These are phyloP conservation scores for Halenospora varia DNA, from an alignment of 495 filamentous ascomycete species.

Conservation along the genomic window DNA sequence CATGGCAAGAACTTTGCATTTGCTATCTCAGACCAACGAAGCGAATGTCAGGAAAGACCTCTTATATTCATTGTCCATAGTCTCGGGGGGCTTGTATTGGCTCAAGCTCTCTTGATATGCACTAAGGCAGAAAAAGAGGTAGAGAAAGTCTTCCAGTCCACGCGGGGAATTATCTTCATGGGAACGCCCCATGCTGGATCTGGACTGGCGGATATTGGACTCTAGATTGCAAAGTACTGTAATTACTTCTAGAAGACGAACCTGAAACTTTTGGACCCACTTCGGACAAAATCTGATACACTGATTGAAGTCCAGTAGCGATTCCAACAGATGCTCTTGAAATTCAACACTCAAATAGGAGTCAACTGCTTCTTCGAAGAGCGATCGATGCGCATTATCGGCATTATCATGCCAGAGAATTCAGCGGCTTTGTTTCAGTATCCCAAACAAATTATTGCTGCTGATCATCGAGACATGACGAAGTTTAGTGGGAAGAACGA, in stretches of 20 bases:
- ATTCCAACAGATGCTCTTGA: slow-evolving; percentile 28
- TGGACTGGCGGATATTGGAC: slow-evolving; percentile 19
- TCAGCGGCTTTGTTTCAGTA: slow-evolving; percentile 21
- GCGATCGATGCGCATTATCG: slow-evolving; percentile 6
- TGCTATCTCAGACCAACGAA: neutral
- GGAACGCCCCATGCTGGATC: slow-evolving; percentile 37
- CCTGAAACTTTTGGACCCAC: slow-evolving; percentile 12
- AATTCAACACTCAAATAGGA: slow-evolving; percentile 2
- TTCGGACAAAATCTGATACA: neutral
- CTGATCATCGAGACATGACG: slow-evolving; percentile 14
- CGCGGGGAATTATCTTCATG: slow-evolving; percentile 35
- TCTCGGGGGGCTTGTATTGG: neutral
- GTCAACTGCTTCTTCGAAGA: slow-evolving; percentile 19
- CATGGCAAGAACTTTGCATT: slow-evolving; percentile 1
- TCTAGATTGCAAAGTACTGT: slow-evolving; percentile 11
- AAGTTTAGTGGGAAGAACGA: slow-evolving; percentile 10
- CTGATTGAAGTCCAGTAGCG: slow-evolving; percentile 31
- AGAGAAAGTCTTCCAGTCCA: slow-evolving; percentile 26
- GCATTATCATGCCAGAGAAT: slow-evolving; percentile 7
- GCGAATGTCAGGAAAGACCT: neutral
- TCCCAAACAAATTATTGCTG: slow-evolving; percentile 9
- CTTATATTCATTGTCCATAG: slow-evolving; percentile 4
- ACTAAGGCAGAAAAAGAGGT: slow-evolving; percentile 20
- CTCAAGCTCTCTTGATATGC: neutral
- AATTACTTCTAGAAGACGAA: slow-evolving; percentile 9